phyloP scores from a whole-genome alignment of 139 green algal genomes.

The Mesotaenium endlicherianum region DNA sequence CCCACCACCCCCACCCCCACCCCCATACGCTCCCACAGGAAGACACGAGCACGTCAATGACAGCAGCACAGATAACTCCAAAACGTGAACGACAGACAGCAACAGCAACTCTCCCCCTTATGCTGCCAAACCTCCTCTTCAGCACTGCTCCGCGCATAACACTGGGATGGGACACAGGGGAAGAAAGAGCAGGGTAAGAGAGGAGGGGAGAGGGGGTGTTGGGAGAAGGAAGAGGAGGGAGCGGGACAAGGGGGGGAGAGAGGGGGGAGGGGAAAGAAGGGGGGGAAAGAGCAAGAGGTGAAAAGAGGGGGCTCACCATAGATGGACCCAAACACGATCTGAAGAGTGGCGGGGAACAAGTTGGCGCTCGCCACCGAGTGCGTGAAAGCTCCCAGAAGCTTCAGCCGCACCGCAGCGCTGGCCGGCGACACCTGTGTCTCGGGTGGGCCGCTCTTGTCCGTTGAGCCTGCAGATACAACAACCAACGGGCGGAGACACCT shows the following conservation, averaged over 20 bases:
- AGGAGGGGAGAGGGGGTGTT: background rate
- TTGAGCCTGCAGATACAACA: background rate
- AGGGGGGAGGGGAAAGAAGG: background rate
- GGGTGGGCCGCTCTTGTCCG: no score
- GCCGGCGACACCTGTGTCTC: no score
- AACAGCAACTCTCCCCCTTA: no score
- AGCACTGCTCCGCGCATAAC: no score
- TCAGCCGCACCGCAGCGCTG: constrained; percentile 30
- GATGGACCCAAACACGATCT: constrained; percentile 57
- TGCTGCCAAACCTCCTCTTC: no score
- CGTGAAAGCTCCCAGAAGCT: constrained; percentile 28
- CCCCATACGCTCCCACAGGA: no score
- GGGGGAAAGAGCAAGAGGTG: background rate
- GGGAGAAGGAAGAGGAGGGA: background rate
- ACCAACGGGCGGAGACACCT: background rate
- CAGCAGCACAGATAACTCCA: no score
- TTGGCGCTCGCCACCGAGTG: constrained; percentile 76
- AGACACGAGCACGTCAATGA: no score
- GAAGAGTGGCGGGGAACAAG: constrained; percentile 65
- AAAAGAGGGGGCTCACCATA: constrained; percentile 48
- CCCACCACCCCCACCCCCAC: no score
- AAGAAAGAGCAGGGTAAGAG: no score
- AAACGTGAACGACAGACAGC: no score
- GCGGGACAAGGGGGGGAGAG: background rate
- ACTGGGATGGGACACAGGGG: no score